Evolutionary conservation across 2,329 filamentous ascomycete species (phyloP).

Genomic region (Botrytis cinerea): DNA sequence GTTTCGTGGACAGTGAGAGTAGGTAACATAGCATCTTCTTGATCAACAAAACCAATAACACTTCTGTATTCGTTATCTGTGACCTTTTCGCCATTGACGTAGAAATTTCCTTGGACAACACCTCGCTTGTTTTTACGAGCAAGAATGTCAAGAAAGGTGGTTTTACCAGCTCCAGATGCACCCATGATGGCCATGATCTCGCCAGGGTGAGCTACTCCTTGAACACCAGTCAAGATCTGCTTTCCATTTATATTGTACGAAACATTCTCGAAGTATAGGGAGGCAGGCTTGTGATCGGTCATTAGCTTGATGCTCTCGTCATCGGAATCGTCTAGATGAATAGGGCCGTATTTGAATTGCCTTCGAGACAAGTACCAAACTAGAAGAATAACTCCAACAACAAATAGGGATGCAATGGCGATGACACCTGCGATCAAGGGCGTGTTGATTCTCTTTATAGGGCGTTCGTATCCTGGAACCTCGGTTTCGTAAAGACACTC

Average conservation of each 20-base stretch:
- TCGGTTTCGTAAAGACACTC: constrained; percentile 94
- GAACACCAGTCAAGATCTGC: constrained; percentile 76
- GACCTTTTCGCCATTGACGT: constrained; percentile 90
- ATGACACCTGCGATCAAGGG: constrained; percentile 94
- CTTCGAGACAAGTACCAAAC: constrained; percentile 89
- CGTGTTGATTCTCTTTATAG: constrained; percentile 94
- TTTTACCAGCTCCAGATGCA: constrained; percentile 95
- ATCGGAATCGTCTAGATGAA: constrained; percentile 84
- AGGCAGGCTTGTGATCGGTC: constrained; percentile 86
- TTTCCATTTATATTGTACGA: constrained; percentile 86
- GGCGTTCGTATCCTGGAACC: constrained; percentile 84
- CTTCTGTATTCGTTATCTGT: constrained; percentile 82
- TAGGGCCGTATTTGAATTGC: constrained; percentile 67
- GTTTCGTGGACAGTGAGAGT: constrained; percentile 98
- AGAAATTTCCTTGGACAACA: constrained; percentile 75
- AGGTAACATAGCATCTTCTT: constrained; percentile 95
- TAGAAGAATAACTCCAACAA: constrained; percentile 80
- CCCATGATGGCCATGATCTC: constrained; percentile 98
- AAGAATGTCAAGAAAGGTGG: constrained; percentile 92
- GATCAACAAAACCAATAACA: constrained; percentile 95
- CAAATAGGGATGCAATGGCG: constrained; percentile 78
- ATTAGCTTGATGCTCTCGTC: constrained; percentile 86
- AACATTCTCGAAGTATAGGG: constrained; percentile 85
- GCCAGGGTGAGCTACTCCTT: constrained; percentile 88
- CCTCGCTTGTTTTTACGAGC: constrained; percentile 97